Conservation (phyloP, 2,329 filamentous ascomycete genomes). For the Trichoderma hamatum region DNA sequence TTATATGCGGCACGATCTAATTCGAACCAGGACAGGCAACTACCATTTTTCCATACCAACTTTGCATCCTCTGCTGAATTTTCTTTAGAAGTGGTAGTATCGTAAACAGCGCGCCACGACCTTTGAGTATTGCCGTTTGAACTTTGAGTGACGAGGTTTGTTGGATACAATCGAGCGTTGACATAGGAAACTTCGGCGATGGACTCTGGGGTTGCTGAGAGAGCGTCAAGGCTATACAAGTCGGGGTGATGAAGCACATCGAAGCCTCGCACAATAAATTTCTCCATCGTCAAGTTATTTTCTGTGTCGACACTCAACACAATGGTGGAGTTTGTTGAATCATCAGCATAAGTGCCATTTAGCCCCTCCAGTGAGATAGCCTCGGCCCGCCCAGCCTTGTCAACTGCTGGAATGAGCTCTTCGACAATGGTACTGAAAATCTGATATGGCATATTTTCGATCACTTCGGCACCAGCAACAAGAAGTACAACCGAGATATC, state of each 20-base stretch:
- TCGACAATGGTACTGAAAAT: slow-evolving; percentile 33
- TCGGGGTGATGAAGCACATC: slow-evolving; percentile 1
- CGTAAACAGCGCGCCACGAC: slow-evolving; percentile 42
- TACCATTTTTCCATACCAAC: slow-evolving; percentile 36
- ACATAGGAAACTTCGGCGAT: neutral
- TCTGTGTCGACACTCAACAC: neutral
- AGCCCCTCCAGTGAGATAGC: neutral
- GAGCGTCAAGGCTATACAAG: slow-evolving; percentile 5
- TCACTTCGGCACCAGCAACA: slow-evolving; percentile 34
- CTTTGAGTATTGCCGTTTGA: slow-evolving; percentile 18
- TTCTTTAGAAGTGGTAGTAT: slow-evolving; percentile 30
- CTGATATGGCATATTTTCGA: slow-evolving; percentile 27
- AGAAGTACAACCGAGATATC: slow-evolving; percentile 34
- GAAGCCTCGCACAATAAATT: neutral
- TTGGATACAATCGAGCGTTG: neutral
- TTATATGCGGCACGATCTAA: slow-evolving; percentile 41
- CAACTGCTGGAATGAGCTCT: neutral
- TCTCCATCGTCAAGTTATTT: neutral
- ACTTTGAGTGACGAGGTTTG: neutral
- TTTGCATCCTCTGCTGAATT: slow-evolving; percentile 31
- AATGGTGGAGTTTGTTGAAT: neutral
- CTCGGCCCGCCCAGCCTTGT: neutral
- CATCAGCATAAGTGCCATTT: neutral
- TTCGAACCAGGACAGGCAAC: slow-evolving; percentile 39
- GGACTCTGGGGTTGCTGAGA: neutral